A percentile compares a stretch with the other conserved stretches of the same genome.
These are phyloP conservation scores for Astrothelium subdiscretum DNA, from an alignment of 495 filamentous ascomycete species.

Conservation along the genomic window DNA sequence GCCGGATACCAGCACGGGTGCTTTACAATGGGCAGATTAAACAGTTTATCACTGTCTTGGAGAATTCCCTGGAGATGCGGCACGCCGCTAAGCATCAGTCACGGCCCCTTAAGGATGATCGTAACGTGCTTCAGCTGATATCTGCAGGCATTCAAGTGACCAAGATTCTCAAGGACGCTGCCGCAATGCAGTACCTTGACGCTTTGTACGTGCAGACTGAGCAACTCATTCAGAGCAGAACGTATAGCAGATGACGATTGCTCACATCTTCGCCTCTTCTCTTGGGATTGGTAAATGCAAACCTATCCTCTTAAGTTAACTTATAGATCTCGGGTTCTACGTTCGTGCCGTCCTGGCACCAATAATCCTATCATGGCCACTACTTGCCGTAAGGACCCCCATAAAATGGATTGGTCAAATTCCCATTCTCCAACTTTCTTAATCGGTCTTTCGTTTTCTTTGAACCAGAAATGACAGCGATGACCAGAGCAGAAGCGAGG, in stretches of 20 bases:
- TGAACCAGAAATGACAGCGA: not conserved
- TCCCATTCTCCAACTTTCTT: not conserved
- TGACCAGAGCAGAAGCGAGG: not conserved
- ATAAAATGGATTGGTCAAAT: constrained; percentile 3
- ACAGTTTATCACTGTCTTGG: constrained; percentile 20
- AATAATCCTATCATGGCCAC: not conserved
- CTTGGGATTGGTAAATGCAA: not conserved
- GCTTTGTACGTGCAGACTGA: constrained; percentile 60
- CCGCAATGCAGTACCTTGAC: constrained; percentile 70
- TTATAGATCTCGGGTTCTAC: not conserved
- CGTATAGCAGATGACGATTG: constrained; percentile 1
- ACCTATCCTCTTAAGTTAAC: not conserved
- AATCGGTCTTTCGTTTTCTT: not conserved
- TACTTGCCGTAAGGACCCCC: not conserved
- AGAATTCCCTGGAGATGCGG: constrained; percentile 31
- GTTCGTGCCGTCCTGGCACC: not conserved
- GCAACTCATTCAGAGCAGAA: constrained; percentile 58
- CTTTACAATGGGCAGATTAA: constrained; percentile 76
- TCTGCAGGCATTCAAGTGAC: constrained; percentile 78
- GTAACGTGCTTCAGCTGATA: constrained; percentile 77
- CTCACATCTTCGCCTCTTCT: not conserved
- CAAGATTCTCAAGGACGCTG: constrained; percentile 71
- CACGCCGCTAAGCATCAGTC: constrained; percentile 75
- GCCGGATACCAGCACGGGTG: constrained; percentile 69
- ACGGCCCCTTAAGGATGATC: constrained; percentile 76